Evolutionary conservation across 2,329 filamentous ascomycete genomes (phyloP), one percentile per base, ranked within the genome.

Genomic region (Phialophora verrucosa): DNA sequence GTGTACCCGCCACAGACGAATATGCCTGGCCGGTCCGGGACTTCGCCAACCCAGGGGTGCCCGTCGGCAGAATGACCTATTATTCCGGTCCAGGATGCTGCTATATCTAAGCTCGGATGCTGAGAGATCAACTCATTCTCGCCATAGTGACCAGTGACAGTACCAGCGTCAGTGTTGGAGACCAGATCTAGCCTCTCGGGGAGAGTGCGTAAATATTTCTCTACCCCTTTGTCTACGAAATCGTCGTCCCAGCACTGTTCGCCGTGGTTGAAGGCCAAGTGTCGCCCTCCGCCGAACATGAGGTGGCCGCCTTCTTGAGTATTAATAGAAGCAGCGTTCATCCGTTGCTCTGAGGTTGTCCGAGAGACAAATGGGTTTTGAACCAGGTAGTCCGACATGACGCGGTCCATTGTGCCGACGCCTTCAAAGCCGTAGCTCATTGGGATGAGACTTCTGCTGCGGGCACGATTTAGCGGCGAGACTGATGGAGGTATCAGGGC

Each of bases 321-420:
- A 2, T 38, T 38, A 20, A 54, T 23, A 20, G 62, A n/a, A 17
- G 50, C 31, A 23, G 60, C 11, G 55, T 47, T 6, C 29, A 29
- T 7, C 57, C 55, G 25, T 44, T 20, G 20, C 27, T 27, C 32
- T n/a, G 35, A 47, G 11, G 20, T 6, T 23, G 23, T 32, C 17
- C 5, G 20, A 31, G 49, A 25, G 31, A 5, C n/a, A n/a, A 12
- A 68, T 0, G 84, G 83, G 1, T 86, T 81, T 1, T 85, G 82
- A 8, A 90, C 84, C 82, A 91, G 86, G 75, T 91, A 91, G 67
- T 91, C 89, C 72, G 88, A 90, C 1, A 88, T 86, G 0, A 88
- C 86, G 27, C 78, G 76, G 8, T 69, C 70, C 1, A 80, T 79
- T 72, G 87, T 87, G 29, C 89, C 84, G 1, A 87, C 87, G 1